These are phyloP conservation scores for Ceratocystis colombiana DNA, from an alignment of 2,329 filamentous ascomycete species.

Conservation along the genomic window DNA sequence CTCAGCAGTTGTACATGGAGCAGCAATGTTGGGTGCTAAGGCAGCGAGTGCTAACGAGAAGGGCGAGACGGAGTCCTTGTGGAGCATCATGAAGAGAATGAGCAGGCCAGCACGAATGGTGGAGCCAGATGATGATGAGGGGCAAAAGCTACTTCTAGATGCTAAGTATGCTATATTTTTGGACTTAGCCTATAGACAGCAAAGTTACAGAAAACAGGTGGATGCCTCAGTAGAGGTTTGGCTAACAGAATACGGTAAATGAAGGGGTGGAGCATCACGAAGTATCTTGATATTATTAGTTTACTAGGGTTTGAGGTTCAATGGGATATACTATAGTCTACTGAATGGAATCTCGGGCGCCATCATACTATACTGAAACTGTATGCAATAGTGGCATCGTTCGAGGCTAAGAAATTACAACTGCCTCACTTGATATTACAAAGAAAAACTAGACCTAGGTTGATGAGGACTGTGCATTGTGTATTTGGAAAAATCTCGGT, in stretches of 20 bases:
- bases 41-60: conserved; percentile 68
- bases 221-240: conserved; percentile 46
- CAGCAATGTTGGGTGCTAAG: conserved; percentile 95
- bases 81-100: conserved; percentile 97
- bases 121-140: conserved; percentile 57
- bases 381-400: not conserved
- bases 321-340: not conserved
- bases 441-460: too few relatives aligned
- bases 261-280: not conserved
- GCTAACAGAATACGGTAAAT: conserved; percentile 24
- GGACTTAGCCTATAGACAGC: conserved; percentile 80
- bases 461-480: not conserved
- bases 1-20: conserved; percentile 93
- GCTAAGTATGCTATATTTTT: conserved; percentile 95
- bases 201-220: conserved; percentile 67
- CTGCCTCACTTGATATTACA: not conserved
- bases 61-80: conserved; percentile 69
- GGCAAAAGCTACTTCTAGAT: conserved; percentile 68
- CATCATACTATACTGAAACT: not conserved
- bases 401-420: not conserved
- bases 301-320: not conserved
- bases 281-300: not conserved
- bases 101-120: conserved; percentile 85
- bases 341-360: too few relatives aligned
- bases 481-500: not conserved